A percentile compares a stretch with the other conserved stretches of the same genome.
These are phyloP conservation scores for Aphanocladium album DNA, from an alignment of 2,329 filamentous ascomycete genomes.

Conservation along the genomic window DNA sequence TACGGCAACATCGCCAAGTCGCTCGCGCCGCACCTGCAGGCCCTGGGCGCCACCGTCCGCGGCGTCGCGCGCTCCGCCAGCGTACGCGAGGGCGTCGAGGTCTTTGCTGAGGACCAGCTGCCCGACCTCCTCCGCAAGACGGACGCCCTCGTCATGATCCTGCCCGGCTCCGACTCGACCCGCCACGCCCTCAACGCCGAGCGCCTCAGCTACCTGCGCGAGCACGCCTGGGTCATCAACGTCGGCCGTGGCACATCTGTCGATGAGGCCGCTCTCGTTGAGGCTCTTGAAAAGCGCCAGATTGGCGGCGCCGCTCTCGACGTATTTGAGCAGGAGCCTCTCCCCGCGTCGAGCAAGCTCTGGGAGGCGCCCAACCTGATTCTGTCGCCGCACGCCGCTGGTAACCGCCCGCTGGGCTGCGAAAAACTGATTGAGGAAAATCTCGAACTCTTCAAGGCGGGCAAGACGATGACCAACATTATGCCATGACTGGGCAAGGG, in stretches of 20 bases:
- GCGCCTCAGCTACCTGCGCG: conserved; percentile 47
- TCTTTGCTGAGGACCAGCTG: conserved; percentile 51
- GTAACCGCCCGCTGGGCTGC: conserved; percentile 55
- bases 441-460: conserved; percentile 53
- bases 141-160: conserved; percentile 63
- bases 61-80: conserved; percentile 54
- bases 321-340: conserved; percentile 43
- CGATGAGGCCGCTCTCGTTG: conserved; percentile 44
- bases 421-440: conserved; percentile 58
- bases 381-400: conserved; percentile 54
- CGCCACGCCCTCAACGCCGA: conserved; percentile 50
- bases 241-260: conserved; percentile 45
- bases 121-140: conserved; percentile 49
- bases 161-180: conserved; percentile 54
- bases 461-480: conserved; percentile 54
- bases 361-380: conserved; percentile 49
- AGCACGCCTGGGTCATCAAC: conserved; percentile 53
- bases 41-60: conserved; percentile 52
- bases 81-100: conserved; percentile 53
- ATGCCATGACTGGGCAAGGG: conserved; percentile 22
- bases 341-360: conserved; percentile 38
- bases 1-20: conserved; percentile 63
- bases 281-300: conserved; percentile 37
- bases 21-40: conserved; percentile 48
- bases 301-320: conserved; percentile 47